Base-by-base conservation (phyloP, 2,329 filamentous ascomycete species). In the Paecilomyces formosus region DNA sequence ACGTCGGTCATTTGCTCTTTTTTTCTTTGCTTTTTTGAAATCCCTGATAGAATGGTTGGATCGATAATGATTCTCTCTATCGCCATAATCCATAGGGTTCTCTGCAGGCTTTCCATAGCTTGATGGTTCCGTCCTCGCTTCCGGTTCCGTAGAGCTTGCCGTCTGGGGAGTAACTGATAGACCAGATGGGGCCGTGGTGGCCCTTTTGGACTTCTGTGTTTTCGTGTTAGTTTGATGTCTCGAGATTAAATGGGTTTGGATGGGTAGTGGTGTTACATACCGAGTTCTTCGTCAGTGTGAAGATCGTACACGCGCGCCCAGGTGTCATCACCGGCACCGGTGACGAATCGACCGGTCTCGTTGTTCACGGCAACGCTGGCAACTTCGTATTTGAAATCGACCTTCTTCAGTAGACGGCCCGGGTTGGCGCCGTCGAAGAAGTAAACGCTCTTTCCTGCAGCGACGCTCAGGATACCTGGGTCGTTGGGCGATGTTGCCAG, bases 131-230 rank as follows among this genome's bases (percentile, higher is more conserved):
- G 68, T 99, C 94, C 72, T 99, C 94, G 54, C 92, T 97, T 30
- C 90, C 94, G 1, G 94, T 99, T 1, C 92, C 94, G 71, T 97
- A 99, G 7, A 99, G 79, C 72, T 96, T 97, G 53, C 92, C 92
- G 69, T 99, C 94, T 0, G 94, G 94, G 0, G 92, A 94, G 75
- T 96, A 99, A 58, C 88, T 88, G 60, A 95, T 87, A 5, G 92
- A 96, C 94, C 94, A 99, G 62, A 99, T 94, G 1, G 93, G 93
- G 1, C 94, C 94, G 69, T 99, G 94, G 66, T 99, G 94, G 24
- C 94, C 94, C 76, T 97, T 97, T 78, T 96, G 90, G 12, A 93
- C 88, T 72, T 97, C 94, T 88, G 61, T 7, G 22, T 54, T 21
- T 31, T 35, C 57, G 52, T 62, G 59, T 69, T 55, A 74, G 63